Evolutionary conservation across 441 rosid species (phyloP).

Genomic region (Croton laevigatus): DNA sequence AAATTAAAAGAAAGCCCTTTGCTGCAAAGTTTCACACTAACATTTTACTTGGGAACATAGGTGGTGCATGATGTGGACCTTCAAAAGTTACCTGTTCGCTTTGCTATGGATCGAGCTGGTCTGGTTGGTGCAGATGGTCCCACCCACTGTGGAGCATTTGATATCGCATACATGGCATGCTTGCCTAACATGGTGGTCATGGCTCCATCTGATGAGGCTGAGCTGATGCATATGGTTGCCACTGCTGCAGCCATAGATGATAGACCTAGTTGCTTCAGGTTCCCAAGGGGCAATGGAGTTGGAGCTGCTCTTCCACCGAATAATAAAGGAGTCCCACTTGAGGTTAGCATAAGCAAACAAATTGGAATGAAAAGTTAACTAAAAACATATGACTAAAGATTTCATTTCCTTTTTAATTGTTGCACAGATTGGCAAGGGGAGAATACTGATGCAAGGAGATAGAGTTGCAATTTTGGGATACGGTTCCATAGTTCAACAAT

Average conservation of each 20-base stretch:
- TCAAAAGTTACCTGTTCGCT: slow-evolving; percentile 67
- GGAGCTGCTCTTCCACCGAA: slow-evolving; percentile 52
- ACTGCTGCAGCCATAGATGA: slow-evolving; percentile 75
- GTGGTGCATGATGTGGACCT: slow-evolving; percentile 82
- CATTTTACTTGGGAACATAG: slow-evolving; percentile 26
- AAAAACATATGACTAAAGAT: slow-evolving; percentile 3
- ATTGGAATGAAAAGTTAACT: neutral
- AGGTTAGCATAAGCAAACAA: slow-evolving; percentile 37
- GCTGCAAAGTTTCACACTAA: neutral
- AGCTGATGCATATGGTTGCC: slow-evolving; percentile 78
- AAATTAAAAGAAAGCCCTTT: neutral
- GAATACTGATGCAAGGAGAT: slow-evolving; percentile 56
- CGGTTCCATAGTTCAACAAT: slow-evolving; percentile 62
- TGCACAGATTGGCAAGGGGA: slow-evolving; percentile 65
- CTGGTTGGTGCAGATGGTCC: slow-evolving; percentile 82
- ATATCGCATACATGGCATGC: slow-evolving; percentile 70
- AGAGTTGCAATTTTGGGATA: slow-evolving; percentile 66
- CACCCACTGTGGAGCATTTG: slow-evolving; percentile 79
- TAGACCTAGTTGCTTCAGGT: slow-evolving; percentile 81
- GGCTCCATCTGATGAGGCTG: slow-evolving; percentile 83
- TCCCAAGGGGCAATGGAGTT: slow-evolving; percentile 70
- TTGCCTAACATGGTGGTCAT: slow-evolving; percentile 77
- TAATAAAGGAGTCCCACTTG: slow-evolving; percentile 56
- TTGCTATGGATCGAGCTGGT: slow-evolving; percentile 71
- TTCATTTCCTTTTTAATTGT: slow-evolving; percentile 13